Evolutionary conservation across 2,329 filamentous ascomycete species (phyloP), one percentile per base, ranked within the genome.

Genomic region (Spiromastix sp.): DNA sequence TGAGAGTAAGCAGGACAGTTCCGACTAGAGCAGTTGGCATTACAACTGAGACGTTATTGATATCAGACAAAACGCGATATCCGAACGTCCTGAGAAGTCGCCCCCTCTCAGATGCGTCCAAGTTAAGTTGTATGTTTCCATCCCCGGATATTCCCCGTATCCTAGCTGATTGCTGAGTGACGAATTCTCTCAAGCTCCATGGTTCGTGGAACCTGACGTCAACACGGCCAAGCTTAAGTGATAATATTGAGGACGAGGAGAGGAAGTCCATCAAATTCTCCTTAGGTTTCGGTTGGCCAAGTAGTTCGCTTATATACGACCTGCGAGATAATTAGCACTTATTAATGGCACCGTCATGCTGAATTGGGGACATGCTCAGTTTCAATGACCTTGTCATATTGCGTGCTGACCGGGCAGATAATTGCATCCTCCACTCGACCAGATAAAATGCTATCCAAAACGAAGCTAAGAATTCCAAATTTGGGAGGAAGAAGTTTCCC

Each of bases 371-470:
- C 61, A 42, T 55, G 67, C 59, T 94, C 86, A 1, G 93, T 94
- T 59, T 98, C 91, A 40, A 98, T 93, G 37, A 98, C 91, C 55
- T 96, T 98, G 67, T 98, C 91, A 54, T 98, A 98, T 55, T 98
- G 91, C 1, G 87, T 95, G 57, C 84, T 93, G 30, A 98, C 91
- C 0, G 91, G 91, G 48, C 89, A 94, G 34, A 98, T 85, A 27
- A 95, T 83, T 20, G 85, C 80, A 57, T 98, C 91, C 30, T 93
- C 70, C 0, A 94, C 86, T 5, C 87, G 74, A 1, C 87, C 86
- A 0, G 85, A 93, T 4, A 95, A 64, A 10, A 98, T 70, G 47
- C 85, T 93, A 48, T 98, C 91, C 12, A 98, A 65, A 25, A 96
- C 74, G 49, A 95, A 98, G 50, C 77, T 84, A 18, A 98, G 64